Percentiles rank a stretch among this genome's conserved stretches.
These are phyloP conservation scores for Phellinidium pouzarii DNA, from an alignment of 1,284 basidiomycete species.

Conservation along the genomic window DNA sequence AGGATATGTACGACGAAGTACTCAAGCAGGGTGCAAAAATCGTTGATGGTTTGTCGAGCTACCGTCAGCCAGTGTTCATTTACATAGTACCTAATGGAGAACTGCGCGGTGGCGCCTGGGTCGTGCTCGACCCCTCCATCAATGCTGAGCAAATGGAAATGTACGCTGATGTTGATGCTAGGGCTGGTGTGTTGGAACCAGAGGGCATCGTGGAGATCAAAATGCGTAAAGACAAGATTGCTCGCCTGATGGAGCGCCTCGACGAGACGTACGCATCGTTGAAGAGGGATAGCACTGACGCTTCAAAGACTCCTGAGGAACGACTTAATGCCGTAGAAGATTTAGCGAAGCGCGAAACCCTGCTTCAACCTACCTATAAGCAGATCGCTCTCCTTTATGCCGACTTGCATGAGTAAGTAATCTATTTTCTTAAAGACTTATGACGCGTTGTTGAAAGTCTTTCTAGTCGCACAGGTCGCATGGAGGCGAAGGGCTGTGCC, in stretches of 20 bases:
- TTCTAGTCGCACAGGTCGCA: conserved; percentile 83
- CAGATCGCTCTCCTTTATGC: conserved; percentile 93
- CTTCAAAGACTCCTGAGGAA: conserved; percentile 65
- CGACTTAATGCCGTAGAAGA: conserved; percentile 63
- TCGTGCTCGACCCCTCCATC: conserved; percentile 97
- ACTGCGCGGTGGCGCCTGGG: conserved; percentile 98
- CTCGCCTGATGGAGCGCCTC: conserved; percentile 89
- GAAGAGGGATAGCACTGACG: conserved; percentile 76
- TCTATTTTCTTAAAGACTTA: conserved; percentile 1
- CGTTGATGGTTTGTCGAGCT: conserved; percentile 94
- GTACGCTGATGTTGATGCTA: conserved; percentile 94
- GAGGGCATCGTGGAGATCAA: conserved; percentile 96
- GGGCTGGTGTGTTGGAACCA: conserved; percentile 96
- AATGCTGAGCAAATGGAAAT: conserved; percentile 98
- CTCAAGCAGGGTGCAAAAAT: conserved; percentile 96
- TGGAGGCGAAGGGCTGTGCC: conserved; percentile 97
- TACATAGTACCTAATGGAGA: conserved; percentile 99
- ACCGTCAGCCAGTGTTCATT: conserved; percentile 98
- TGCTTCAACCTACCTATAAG: conserved; percentile 86
- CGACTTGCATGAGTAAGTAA: conserved; percentile 87
- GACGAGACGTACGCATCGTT: conserved; percentile 80
- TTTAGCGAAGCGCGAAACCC: conserved; percentile 74
- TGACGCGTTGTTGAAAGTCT: conserved; percentile 17
- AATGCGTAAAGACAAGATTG: conserved; percentile 87
- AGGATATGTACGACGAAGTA: conserved; percentile 96